phyloP scores from a whole-genome alignment of 805 yeast genomes.

The Suhomyces sp. region DNA sequence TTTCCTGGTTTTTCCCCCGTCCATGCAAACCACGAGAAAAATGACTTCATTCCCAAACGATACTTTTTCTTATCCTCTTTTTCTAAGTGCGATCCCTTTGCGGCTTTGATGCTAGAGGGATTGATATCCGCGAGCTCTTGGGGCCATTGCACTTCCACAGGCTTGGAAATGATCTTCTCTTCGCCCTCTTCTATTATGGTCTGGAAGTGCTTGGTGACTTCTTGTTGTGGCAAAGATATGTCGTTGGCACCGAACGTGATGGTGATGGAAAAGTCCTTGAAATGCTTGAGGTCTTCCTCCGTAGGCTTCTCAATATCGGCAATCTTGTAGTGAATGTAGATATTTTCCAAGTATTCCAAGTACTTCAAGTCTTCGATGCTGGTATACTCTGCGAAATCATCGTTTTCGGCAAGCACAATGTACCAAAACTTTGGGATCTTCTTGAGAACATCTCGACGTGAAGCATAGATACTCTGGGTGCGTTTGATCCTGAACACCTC shows the following conservation, averaged over 20 bases:
- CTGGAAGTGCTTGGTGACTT: slow-evolving; percentile 57
- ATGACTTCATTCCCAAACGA: slow-evolving; percentile 72
- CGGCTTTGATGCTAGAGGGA: slow-evolving; percentile 48
- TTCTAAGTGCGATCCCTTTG: slow-evolving; percentile 34
- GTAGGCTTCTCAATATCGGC: slow-evolving; percentile 21
- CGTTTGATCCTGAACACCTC: slow-evolving; percentile 51
- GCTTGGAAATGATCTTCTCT: slow-evolving; percentile 52
- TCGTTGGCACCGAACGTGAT: slow-evolving; percentile 50
- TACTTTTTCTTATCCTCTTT: slow-evolving; percentile 57
- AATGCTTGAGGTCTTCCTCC: slow-evolving; percentile 28
- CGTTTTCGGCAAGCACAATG: slow-evolving; percentile 75
- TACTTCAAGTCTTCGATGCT: slow-evolving; percentile 73
- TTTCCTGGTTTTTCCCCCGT: slow-evolving; percentile 75
- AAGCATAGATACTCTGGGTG: slow-evolving; percentile 55
- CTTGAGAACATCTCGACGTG: slow-evolving; percentile 51
- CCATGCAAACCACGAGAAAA: slow-evolving; percentile 87
- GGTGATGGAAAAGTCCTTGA: slow-evolving; percentile 58
- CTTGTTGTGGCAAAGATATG: slow-evolving; percentile 51
- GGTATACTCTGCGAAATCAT: slow-evolving; percentile 79
- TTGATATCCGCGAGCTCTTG: slow-evolving; percentile 51
- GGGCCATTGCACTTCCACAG: slow-evolving; percentile 70
- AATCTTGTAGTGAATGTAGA: slow-evolving; percentile 55
- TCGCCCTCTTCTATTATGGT: slow-evolving; percentile 50
- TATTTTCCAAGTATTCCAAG: slow-evolving; percentile 62
- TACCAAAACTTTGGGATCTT: slow-evolving; percentile 83